A percentile compares a stretch with the other conserved stretches of the same genome.
Evolutionary conservation across 768 basidiomycete genomes (phyloP).

Genomic region (Rhodotorula graminis): DNA sequence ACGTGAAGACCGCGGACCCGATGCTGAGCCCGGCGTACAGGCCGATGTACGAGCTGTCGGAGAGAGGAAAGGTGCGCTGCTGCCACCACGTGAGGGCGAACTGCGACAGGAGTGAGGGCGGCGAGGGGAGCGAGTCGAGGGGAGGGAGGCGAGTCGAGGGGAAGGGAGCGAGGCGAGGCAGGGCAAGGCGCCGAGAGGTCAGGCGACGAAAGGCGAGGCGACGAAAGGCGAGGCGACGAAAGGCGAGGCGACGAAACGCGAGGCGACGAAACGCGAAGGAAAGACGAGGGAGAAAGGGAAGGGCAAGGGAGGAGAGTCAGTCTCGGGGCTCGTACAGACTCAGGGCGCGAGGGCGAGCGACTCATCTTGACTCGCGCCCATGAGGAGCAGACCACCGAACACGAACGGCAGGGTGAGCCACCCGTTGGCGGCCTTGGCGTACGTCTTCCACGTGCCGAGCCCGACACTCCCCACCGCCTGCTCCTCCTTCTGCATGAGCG

Average conservation of each 20-base stretch:
- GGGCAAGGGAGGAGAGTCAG: too few relatives aligned
- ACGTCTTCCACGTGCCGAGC: conserved; percentile 32
- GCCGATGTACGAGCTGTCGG: conserved; percentile 59
- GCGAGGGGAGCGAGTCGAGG: too few relatives aligned
- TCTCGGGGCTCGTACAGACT: background rate
- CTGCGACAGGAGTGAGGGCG: conserved; percentile 5
- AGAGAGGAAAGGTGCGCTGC: conserved; percentile 58
- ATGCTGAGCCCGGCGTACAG: conserved; percentile 46
- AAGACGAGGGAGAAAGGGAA: too few relatives aligned
- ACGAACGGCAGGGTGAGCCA: conserved; percentile 11
- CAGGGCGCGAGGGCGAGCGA: too few relatives aligned
- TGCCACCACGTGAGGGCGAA: conserved; percentile 26
- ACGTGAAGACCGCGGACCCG: conserved; percentile 61
- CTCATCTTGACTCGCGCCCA: conserved; percentile 5
- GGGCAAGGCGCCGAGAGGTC: too few relatives aligned
- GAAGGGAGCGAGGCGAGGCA: too few relatives aligned
- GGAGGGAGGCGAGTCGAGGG: too few relatives aligned
- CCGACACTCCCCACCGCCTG: conserved; percentile 70
- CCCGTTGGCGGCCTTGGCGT: conserved; percentile 7
- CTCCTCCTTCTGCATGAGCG: conserved; percentile 69
- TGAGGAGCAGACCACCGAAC: background rate
- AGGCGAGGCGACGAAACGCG: too few relatives aligned
- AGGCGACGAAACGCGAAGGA: too few relatives aligned
- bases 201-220: too few relatives aligned
- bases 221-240: too few relatives aligned